Base-by-base conservation (phyloP, 2,329 filamentous ascomycete species). In the Talaromyces sp. region DNA sequence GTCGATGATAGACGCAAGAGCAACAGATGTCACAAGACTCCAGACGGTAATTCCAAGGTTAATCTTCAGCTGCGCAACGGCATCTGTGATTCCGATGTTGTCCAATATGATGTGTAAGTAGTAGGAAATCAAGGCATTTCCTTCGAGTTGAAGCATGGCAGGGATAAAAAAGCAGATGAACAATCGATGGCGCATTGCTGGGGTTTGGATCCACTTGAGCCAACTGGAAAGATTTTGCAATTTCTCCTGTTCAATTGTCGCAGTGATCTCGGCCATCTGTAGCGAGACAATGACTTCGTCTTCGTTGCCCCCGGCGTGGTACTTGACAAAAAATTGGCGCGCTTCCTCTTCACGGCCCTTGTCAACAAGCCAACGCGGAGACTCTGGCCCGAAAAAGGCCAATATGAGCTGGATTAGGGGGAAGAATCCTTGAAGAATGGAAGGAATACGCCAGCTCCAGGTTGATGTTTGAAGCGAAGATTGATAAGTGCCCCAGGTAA, bases 381-480 rank as follows among this genome's bases (percentile, higher is more conserved):
- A 54, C n/a, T 54, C 50, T 10, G 50, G 50, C 2, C 50, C 25
- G 3, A 54, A 2, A 13, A 35, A 33, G 3, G 31, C 50, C 17
- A 54, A n/a, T 35, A 35, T 35, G 17, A 54, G 50, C 50, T 54
- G 50, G 25, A 50, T 50, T 9, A 50, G 47, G 5, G 68, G 69
- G 10, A 71, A 74, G 60, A 67, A 75, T 62, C 74, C 68, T 67
- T 85, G 83, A 0, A 85, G 71, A 11, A 76, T 72, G 6, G 80
- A 79, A 0, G 82, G 82, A 39, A 84, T 75, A 33, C 82, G 74
- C 82, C 78, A 81, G 2, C 74, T 75, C 82, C 81, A 84, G 67
- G 77, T 71, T 63, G 68, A 73, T 2, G 59, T 7, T 35, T 79
- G 77, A 57, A 71, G 73, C 47, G 72, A 69, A 1, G 74, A 76